Base-by-base conservation (phyloP, 257 asterid species). In the Solanum pimpinellifolium region DNA sequence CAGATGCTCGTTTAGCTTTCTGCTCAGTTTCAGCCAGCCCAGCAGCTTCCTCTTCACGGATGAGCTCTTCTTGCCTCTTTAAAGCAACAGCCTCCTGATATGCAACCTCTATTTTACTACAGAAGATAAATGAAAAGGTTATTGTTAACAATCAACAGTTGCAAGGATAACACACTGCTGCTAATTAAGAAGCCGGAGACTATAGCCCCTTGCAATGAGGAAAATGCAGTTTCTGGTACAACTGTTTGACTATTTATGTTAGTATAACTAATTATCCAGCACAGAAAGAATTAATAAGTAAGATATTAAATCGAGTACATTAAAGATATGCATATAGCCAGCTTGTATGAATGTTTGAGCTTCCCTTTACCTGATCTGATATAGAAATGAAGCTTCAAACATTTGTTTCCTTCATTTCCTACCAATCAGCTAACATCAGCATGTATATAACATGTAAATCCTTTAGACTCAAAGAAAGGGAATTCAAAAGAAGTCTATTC, bases 31-130 rank as follows among this genome's bases (percentile, higher is more conserved):
- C 99, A 27, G 97, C 98, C 88, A 96, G 89, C 95, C 98, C 91
- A 59, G 98, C 94, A 21, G 96, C 99, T 92, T 93, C 99, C 91
- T 96, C 99, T 88, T 96, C 99, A 83, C 98, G 98, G 44, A 96
- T 95, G 88, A 96, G 99, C 88, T 96, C 99, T 88, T 96, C 99
- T 92, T 95, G 99, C 92, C 94, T 94, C 93, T 92, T 95, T 46
- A 96, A 90, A 91, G 99, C 90, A 90, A 96, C 98, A 86, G 98
- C 97, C 90, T 96, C 99, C 92, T 96, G 95, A 89, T 95, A 96
- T n/a, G 98, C 94, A 85, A 92, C 96, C 91, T 96, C 98, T 90
- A 96, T 96, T 90, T 95, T 96, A 93, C 98, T 95, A 93, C 42
- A 86, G 49, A 74, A 85, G 46, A 86, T 14, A 49, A 73, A 73